These are phyloP conservation scores for Plenodomus tracheiphilus DNA, from an alignment of 2,329 filamentous ascomycete genomes.

Conservation along the genomic window DNA sequence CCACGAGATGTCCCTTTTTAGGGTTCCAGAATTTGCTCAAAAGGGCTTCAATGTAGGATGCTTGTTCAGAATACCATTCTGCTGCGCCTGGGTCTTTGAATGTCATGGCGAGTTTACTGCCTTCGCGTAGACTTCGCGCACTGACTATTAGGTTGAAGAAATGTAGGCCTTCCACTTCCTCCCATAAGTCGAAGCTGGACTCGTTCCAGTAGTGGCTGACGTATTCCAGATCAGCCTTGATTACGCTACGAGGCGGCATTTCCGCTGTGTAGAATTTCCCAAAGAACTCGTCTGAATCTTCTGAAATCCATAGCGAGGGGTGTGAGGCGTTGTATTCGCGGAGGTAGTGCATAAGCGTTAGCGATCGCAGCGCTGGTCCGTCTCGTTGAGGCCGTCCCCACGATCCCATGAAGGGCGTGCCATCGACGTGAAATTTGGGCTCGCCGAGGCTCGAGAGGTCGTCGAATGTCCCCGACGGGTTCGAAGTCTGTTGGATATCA, in stretches of 20 bases:
- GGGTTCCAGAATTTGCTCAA: constrained; percentile 45
- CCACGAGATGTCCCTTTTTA: constrained; percentile 42
- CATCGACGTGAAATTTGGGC: constrained; percentile 48
- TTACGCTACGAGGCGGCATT: constrained; percentile 44
- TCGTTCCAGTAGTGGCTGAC: constrained; percentile 48
- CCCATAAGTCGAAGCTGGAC: constrained; percentile 51
- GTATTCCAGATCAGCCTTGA: constrained; percentile 53
- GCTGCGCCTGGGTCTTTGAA: constrained; percentile 45
- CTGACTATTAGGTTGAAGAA: constrained; percentile 49
- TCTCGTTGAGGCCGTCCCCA: constrained; percentile 52
- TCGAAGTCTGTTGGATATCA: constrained; percentile 44
- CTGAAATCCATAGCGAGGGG: constrained; percentile 39
- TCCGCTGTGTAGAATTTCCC: constrained; percentile 42
- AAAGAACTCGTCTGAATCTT: constrained; percentile 33
- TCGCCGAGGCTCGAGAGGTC: constrained; percentile 48
- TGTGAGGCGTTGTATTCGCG: constrained; percentile 47
- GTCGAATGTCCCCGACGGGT: constrained; percentile 43
- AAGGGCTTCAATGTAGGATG: constrained; percentile 37
- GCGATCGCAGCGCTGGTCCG: constrained; percentile 48
- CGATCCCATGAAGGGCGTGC: constrained; percentile 41
- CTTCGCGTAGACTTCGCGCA: constrained; percentile 41
- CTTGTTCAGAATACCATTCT: constrained; percentile 45
- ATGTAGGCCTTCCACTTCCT: constrained; percentile 49
- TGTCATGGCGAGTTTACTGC: constrained; percentile 34
- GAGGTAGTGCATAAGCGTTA: constrained; percentile 49